These are phyloP conservation scores for Phaffomyces thermotolerans DNA, from an alignment of 805 yeast genomes.

Conservation along the genomic window DNA sequence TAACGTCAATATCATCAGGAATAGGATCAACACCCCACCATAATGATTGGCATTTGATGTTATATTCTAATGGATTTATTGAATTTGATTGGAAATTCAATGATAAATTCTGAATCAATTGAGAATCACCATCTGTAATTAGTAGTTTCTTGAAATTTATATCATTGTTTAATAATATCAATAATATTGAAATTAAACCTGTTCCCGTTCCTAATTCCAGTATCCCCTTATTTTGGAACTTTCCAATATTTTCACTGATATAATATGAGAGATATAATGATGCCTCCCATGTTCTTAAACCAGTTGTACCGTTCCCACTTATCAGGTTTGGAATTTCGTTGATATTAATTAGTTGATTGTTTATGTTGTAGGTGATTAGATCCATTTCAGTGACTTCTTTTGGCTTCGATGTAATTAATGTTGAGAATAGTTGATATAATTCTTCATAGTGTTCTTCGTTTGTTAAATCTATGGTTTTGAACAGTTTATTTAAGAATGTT, in stretches of 20 bases:
- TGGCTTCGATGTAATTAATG: slow-evolving; percentile 21
- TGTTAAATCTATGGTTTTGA: slow-evolving; percentile 28
- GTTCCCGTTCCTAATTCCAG: slow-evolving; percentile 89
- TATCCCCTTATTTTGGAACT: slow-evolving; percentile 26
- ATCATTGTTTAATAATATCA: slow-evolving; percentile 6
- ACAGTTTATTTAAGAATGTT: slow-evolving; percentile 27
- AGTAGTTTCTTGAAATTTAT: slow-evolving; percentile 25
- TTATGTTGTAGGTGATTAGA: slow-evolving; percentile 26
- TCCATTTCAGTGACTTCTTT: slow-evolving; percentile 25
- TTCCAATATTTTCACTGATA: slow-evolving; percentile 23
- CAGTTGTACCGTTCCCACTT: slow-evolving; percentile 79
- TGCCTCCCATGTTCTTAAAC: slow-evolving; percentile 92
- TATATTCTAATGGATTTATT: slow-evolving; percentile 7
- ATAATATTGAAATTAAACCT: slow-evolving; percentile 58
- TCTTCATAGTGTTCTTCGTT: slow-evolving; percentile 40
- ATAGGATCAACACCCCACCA: slow-evolving; percentile 54
- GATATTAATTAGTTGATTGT: slow-evolving; percentile 26
- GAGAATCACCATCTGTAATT: slow-evolving; percentile 64
- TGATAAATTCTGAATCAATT: slow-evolving; percentile 40
- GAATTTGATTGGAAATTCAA: slow-evolving; percentile 41
- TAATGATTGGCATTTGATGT: slow-evolving; percentile 30
- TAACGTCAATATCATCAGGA: slow-evolving; percentile 38
- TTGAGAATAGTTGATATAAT: slow-evolving; percentile 26
- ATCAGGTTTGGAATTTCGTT: slow-evolving; percentile 58
- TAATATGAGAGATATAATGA: slow-evolving; percentile 58